Conservation (phyloP, 129 eudicot species). For the Escallonia herrerae region DNA sequence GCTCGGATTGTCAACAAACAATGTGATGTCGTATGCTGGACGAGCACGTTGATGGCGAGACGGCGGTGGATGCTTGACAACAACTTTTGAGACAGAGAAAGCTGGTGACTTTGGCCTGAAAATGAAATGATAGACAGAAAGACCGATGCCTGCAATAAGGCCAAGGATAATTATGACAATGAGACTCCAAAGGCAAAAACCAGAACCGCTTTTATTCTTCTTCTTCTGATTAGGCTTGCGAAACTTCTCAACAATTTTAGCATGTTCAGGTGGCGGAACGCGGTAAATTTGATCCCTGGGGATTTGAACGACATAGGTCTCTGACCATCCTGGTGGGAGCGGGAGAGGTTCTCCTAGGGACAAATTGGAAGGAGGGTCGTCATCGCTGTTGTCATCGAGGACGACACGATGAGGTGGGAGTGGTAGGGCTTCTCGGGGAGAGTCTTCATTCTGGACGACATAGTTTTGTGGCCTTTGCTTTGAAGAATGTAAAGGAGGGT, state of each 20-base stretch:
- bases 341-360: background rate
- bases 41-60: background rate
- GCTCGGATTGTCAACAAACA: slow-evolving; percentile 8
- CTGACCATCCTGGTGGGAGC: background rate
- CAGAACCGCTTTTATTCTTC: background rate
- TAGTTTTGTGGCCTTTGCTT: background rate
- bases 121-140: background rate
- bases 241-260: slow-evolving; percentile 15
- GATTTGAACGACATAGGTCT: slow-evolving; percentile 28
- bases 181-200: slow-evolving; percentile 1
- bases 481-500: background rate
- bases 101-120: slow-evolving; percentile 20
- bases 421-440: background rate
- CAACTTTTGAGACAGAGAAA: slow-evolving; percentile 10
- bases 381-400: no score
- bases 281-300: slow-evolving; percentile 33
- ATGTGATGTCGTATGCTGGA: slow-evolving; percentile 12
- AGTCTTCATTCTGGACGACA: background rate
- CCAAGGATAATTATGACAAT: background rate
- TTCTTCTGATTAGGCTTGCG: background rate
- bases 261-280: slow-evolving; percentile 38
- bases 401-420: background rate
- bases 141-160: background rate
- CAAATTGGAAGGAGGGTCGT: no score
- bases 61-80: background rate